These are phyloP conservation scores for Neurospora crassa DNA, from an alignment of 2,329 filamentous ascomycete genomes.

Conservation along the genomic window DNA sequence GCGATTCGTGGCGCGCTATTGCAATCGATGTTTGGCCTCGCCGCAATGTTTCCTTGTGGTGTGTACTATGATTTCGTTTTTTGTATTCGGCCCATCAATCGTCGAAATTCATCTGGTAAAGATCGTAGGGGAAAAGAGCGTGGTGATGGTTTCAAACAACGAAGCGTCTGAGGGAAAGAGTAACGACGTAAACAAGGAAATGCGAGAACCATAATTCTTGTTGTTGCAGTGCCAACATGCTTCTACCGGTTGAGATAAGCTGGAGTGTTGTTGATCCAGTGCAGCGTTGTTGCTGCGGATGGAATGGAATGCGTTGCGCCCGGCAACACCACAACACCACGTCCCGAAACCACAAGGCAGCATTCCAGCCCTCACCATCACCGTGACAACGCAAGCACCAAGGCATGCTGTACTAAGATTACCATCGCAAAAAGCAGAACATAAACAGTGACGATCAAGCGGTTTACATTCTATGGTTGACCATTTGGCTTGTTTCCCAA, in stretches of 20 bases:
- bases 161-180: background rate
- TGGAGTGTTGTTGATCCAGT: background rate
- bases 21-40: background rate
- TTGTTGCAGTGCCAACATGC: background rate
- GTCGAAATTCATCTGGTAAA: too few relatives aligned
- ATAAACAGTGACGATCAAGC: too few relatives aligned
- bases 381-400: background rate
- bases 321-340: conserved; percentile 13
- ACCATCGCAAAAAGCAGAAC: background rate
- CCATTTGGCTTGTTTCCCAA: background rate
- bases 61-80: background rate
- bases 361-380: background rate
- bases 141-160: background rate
- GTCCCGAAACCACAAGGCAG: background rate
- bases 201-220: background rate
- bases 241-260: background rate
- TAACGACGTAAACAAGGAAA: background rate
- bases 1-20: background rate
- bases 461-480: background rate
- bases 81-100: background rate
- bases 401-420: background rate
- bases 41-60: background rate
- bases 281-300: conserved; percentile 1
- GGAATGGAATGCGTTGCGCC: conserved; percentile 21
- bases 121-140: background rate